Conservation (phyloP, 1,284 basidiomycete species). For the Malassezia japonica region DNA sequence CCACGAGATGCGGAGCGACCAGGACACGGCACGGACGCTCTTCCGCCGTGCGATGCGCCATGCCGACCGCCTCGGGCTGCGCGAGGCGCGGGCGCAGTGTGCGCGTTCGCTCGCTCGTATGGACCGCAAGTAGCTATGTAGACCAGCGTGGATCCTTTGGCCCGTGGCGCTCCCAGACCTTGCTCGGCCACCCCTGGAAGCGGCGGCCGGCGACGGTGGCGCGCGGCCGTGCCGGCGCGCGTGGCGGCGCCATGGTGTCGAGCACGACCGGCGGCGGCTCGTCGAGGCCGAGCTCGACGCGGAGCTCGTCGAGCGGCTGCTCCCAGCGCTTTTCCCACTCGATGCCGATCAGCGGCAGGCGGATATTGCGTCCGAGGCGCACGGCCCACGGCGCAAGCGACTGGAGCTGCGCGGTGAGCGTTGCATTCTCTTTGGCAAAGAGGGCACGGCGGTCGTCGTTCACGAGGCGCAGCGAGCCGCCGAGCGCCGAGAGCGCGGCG, state of each 20-base stretch:
- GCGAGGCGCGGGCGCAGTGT: slow-evolving; percentile 16
- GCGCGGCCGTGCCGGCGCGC: slow-evolving; percentile 1
- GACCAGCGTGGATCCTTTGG: slow-evolving; percentile 11
- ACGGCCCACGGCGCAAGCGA: slow-evolving; percentile 58
- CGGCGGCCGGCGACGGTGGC: slow-evolving; percentile 10
- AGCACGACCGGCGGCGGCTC: slow-evolving; percentile 30
- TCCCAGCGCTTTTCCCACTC: slow-evolving; percentile 96
- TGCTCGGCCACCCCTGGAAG: slow-evolving; percentile 37
- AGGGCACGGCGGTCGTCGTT: slow-evolving; percentile 53
- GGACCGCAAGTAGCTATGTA: slow-evolving; percentile 5
- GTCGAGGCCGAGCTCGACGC: slow-evolving; percentile 65
- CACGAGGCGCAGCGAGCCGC: slow-evolving; percentile 54
- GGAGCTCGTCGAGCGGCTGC: slow-evolving; percentile 67
- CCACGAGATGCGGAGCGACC: slow-evolving; percentile 16
- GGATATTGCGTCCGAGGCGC: slow-evolving; percentile 63
- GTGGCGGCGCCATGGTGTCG: slow-evolving; percentile 20
- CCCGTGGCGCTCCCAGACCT: slow-evolving; percentile 26
- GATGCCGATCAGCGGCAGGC: slow-evolving; percentile 69
- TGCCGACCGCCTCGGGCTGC: slow-evolving; percentile 13
- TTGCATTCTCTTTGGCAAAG: slow-evolving; percentile 35
- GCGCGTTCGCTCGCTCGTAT: slow-evolving; percentile 15
- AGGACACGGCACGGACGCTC: slow-evolving; percentile 8
- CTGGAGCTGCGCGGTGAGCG: slow-evolving; percentile 19
- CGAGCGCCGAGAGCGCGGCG: slow-evolving; percentile 67
- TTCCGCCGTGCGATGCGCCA: slow-evolving; percentile 14